phyloP scores from a whole-genome alignment of 305 asterid genomes.

The Galium porrigens region DNA sequence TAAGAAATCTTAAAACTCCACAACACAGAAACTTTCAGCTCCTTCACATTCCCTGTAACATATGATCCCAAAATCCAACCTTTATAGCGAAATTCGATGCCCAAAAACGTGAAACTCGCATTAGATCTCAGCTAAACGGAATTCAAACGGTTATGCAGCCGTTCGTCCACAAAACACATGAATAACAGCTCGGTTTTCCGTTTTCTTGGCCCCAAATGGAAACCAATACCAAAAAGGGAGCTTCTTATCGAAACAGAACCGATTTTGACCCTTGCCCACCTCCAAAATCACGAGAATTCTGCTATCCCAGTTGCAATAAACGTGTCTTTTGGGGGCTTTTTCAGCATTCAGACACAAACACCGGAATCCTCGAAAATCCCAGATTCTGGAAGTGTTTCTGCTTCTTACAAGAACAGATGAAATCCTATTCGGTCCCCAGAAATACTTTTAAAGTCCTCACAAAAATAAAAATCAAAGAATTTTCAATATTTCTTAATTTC shows the following conservation, averaged over 20 bases:
- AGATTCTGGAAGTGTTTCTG: conserved; percentile 10
- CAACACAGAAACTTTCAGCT: background rate
- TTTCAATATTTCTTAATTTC: no score
- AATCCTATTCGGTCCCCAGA: background rate
- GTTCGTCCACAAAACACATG: background rate
- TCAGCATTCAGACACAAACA: background rate
- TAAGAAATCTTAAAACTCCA: conserved; percentile 8
- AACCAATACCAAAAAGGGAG: background rate
- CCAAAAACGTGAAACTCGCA: background rate
- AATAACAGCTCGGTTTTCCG: background rate
- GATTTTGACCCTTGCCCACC: background rate
- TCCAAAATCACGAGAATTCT: conserved; percentile 7
- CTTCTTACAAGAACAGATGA: background rate
- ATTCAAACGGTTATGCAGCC: background rate
- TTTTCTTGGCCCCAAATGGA: background rate
- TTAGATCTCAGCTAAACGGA: conserved; percentile 13
- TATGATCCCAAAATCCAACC: background rate
- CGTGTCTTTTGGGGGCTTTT: background rate
- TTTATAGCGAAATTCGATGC: background rate
- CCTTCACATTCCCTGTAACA: conserved; percentile 13
- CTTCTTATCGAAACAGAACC: background rate
- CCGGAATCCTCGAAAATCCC: conserved; percentile 3
- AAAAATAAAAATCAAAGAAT: background rate
- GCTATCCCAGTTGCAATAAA: background rate
- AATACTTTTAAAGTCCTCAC: background rate